A percentile compares a stretch with the other conserved stretches of the same genome.
phyloP scores from a whole-genome alignment of 2,329 filamentous ascomycete genomes.

The Arthrobotrys sinensis region DNA sequence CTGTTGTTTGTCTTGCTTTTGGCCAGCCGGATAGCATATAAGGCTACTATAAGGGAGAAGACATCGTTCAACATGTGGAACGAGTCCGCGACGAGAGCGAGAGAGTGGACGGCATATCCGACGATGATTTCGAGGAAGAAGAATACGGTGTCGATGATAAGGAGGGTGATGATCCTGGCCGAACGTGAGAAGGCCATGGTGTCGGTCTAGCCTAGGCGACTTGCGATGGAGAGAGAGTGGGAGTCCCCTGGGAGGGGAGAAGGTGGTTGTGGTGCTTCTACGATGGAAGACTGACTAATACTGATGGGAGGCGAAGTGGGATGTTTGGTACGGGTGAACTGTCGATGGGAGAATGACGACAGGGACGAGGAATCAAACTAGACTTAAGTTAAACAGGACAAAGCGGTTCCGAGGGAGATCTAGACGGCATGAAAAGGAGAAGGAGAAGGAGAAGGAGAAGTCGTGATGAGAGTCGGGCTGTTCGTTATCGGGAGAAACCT shows the following conservation, averaged over 20 bases:
- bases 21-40: constrained; percentile 95
- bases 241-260: constrained; percentile 41
- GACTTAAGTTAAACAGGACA: too few species aligned
- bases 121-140: constrained; percentile 90
- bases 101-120: constrained; percentile 88
- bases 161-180: constrained; percentile 90
- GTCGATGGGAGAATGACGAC: not conserved
- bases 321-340: not conserved
- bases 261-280: constrained; percentile 1
- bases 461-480: not conserved
- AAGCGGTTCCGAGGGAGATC: too few species aligned
- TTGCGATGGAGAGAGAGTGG: not conserved
- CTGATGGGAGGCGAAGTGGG: constrained; percentile 21
- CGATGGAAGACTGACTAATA: not conserved
- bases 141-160: constrained; percentile 89
- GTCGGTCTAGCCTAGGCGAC: constrained; percentile 29
- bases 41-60: constrained; percentile 88
- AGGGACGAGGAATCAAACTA: not conserved
- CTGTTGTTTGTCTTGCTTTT: constrained; percentile 85
- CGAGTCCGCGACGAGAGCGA: constrained; percentile 94
- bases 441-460: not conserved
- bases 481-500: not conserved
- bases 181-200: constrained; percentile 91
- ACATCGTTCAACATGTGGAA: constrained; percentile 99
- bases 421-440: not conserved